Evolutionary conservation across 140 eudicot genomes (phyloP), one percentile per base, ranked within the genome.

Genomic region (Flaveria floridana): DNA sequence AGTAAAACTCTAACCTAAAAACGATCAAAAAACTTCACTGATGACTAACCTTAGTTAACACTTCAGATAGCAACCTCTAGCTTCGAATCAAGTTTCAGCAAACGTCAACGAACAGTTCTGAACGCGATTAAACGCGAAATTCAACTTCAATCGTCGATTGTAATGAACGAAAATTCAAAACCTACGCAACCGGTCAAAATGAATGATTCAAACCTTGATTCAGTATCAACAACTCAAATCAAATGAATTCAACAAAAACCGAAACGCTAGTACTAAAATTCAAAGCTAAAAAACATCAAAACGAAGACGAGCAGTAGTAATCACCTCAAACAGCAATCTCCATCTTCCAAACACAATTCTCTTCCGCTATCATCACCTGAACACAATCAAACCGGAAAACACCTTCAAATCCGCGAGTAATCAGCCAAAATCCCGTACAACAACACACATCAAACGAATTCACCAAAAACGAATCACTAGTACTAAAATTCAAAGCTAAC

Each of bases 121-220:
- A 57, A 59, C 53, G 56, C 58, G 71, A 70, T 15, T 34, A 37
- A 41, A 78, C 7, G 47, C 53, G 52, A 63, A 78, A 48, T 64
- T 25, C 6, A 59, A 59, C 70, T 63, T 47, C 11, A 75, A 75
- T 74, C 72, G 8, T 59, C 18, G 50, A 70, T 50, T 57, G 63
- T 64, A 65, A 52, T 14, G 1, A 47, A 62, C 12, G 25, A 57
- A 52, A 72, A 56, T 56, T 72, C n/a, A 72, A 56, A 39, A 30
- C 55, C 69, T n/a, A 51, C 70, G 34, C 39, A 7, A 64, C 72
- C 5, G 70, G 64, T 78, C 75, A 53, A 66, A 64, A 79, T 79
- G 75, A 18, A 30, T 65, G 46, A 71, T 61, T 75, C 73, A 65
- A 50, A 77, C 63, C 75, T 77, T 9, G 26, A 77, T 46, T 68